A percentile compares a stretch with the other conserved stretches of the same genome.
Evolutionary conservation across 768 basidiomycete species (phyloP).

Genomic region (Lactarius sp.): DNA sequence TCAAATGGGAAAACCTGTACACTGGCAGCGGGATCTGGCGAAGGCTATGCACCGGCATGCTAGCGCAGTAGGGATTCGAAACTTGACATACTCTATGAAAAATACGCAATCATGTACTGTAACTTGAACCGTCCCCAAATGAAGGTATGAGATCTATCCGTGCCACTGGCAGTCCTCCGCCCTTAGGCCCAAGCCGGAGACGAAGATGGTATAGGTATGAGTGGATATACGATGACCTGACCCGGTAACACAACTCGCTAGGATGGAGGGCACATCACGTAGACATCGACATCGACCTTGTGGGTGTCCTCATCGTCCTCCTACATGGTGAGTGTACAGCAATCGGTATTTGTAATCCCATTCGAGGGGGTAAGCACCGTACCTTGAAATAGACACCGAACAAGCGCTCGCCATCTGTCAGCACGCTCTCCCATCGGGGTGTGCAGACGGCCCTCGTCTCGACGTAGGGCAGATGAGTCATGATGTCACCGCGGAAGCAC

Average conservation of each 20-base stretch:
- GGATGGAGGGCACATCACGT: neutral
- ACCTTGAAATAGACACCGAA: constrained; percentile 10
- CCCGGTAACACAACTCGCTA: neutral
- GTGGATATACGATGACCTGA: neutral
- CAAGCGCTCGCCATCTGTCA: constrained; percentile 15
- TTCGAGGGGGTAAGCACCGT: neutral
- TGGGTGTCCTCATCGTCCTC: constrained; percentile 10
- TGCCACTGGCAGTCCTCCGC: neutral
- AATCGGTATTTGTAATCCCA: neutral
- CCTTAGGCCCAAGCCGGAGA: neutral
- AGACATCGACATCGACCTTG: constrained; percentile 8
- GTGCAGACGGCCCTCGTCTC: constrained; percentile 9
- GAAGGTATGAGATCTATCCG: neutral
- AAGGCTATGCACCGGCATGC: neutral
- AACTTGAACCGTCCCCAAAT: neutral
- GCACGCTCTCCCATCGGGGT: constrained; percentile 16
- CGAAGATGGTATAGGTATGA: neutral
- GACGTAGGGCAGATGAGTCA: constrained; percentile 7
- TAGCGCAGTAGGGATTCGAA: neutral
- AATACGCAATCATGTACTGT: neutral
- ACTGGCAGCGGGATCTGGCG: too few relatives aligned
- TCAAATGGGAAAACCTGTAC: neutral
- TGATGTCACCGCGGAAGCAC: constrained; percentile 13
- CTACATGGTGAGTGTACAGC: neutral
- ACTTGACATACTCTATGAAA: neutral